phyloP scores from a whole-genome alignment of 208 protist genomes.

The Leptomonas seymouri region DNA sequence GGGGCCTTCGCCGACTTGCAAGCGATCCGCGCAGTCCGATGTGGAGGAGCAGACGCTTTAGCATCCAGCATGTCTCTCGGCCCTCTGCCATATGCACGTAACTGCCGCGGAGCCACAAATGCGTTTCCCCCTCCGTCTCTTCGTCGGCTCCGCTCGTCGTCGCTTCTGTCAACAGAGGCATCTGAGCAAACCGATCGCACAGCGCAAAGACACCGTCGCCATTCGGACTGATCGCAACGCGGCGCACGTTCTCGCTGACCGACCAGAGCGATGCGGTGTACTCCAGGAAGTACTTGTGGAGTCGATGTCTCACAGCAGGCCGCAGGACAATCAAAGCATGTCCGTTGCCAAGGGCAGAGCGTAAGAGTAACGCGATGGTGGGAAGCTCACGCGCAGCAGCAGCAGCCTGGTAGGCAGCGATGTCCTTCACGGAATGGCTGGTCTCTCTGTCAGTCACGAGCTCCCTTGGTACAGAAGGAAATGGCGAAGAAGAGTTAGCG shows the following conservation, averaged over 20 bases:
- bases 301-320: neutral
- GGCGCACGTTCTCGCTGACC: constrained; percentile 27
- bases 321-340: constrained; percentile 26
- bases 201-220: constrained; percentile 20
- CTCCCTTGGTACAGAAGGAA: neutral
- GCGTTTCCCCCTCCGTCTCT: neutral
- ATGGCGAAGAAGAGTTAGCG: neutral
- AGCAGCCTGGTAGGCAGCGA: neutral
- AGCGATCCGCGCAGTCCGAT: constrained; percentile 17
- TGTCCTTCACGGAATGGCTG: too few species aligned
- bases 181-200: constrained; percentile 3
- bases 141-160: neutral
- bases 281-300: neutral
- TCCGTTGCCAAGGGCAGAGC: neutral
- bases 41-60: constrained; percentile 22
- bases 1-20: constrained; percentile 2
- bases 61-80: neutral
- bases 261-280: constrained; percentile 8
- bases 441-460: too few species aligned
- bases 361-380: constrained; percentile 25
- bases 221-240: constrained; percentile 12
- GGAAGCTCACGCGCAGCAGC: constrained; percentile 18
- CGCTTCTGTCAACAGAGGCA: neutral
- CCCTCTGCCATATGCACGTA: neutral
- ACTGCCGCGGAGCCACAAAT: constrained; percentile 21